Percentiles rank a stretch among this genome's conserved stretches.
These are phyloP conservation scores for Colletotrichum sp. DNA, from an alignment of 2,329 filamentous ascomycete genomes.

Conservation along the genomic window DNA sequence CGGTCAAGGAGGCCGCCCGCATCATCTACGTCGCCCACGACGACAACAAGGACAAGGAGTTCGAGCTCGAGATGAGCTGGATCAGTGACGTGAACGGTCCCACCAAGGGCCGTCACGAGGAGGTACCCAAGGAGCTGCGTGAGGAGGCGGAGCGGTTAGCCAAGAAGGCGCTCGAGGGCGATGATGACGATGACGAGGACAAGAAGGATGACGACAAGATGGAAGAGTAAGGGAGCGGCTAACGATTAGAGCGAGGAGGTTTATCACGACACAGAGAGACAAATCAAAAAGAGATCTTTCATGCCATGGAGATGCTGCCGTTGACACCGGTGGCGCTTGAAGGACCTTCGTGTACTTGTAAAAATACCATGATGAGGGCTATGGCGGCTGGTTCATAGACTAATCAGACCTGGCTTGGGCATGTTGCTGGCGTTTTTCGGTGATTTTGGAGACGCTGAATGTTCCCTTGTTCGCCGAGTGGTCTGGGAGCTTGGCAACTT, in stretches of 20 bases:
- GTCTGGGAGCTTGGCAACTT: neutral
- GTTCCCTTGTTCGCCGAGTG: neutral
- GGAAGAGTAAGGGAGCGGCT: constrained; percentile 70
- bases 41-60: constrained; percentile 99
- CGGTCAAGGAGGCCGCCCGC: constrained; percentile 92
- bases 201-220: constrained; percentile 77
- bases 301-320: neutral
- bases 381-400: constrained; percentile 24
- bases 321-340: neutral
- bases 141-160: constrained; percentile 94
- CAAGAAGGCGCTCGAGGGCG: constrained; percentile 86
- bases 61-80: constrained; percentile 99
- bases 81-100: constrained; percentile 84
- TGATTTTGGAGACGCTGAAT: neutral
- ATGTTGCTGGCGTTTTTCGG: neutral
- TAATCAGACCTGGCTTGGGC: constrained; percentile 18
- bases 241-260: neutral
- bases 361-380: constrained; percentile 22
- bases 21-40: constrained; percentile 99
- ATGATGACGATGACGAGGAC: constrained; percentile 74
- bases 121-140: constrained; percentile 87
- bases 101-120: constrained; percentile 90
- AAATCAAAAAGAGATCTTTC: constrained; percentile 12
- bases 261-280: constrained; percentile 1
- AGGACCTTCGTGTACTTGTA: constrained; percentile 21